phyloP scores from a whole-genome alignment of 495 filamentous ascomycete species.

The Xylaria sp. region DNA sequence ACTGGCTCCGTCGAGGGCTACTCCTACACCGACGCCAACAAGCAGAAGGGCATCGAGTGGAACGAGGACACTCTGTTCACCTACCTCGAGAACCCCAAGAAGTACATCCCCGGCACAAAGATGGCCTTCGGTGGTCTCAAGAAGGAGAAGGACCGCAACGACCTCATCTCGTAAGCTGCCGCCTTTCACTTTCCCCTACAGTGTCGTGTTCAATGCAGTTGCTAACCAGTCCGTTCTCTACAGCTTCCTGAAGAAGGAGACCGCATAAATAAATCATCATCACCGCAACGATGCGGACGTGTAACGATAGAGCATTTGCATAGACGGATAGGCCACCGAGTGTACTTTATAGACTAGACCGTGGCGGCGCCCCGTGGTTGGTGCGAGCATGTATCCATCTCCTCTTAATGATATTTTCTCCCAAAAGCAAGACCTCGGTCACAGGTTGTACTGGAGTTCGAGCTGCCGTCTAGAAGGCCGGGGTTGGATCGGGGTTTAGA shows the following conservation, averaged over 20 bases:
- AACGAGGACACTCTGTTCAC: conserved; percentile 77
- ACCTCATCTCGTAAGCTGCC: conserved; percentile 91
- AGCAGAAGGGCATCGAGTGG: conserved; percentile 92
- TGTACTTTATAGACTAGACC: conserved; percentile 47
- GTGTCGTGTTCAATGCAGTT: not conserved
- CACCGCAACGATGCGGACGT: conserved; percentile 38
- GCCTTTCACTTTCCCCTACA: conserved; percentile 26
- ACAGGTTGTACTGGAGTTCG: conserved; percentile 34
- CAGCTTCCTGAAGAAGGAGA: conserved; percentile 71
- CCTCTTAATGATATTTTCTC: conserved; percentile 37
- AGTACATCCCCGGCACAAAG: conserved; percentile 96
- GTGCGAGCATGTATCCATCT: conserved; percentile 44
- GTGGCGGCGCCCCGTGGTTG: conserved; percentile 32
- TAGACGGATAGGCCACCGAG: conserved; percentile 44
- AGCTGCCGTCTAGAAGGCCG: conserved; percentile 29
- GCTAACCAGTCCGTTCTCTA: conserved; percentile 8
- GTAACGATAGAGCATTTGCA: conserved; percentile 45
- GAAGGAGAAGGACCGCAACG: conserved; percentile 99
- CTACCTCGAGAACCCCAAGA: conserved; percentile 66
- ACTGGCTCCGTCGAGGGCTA: conserved; percentile 89
- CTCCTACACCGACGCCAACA: conserved; percentile 99
- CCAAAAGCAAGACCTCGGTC: conserved; percentile 28
- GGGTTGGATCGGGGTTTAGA: conserved; percentile 39
- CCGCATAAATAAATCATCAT: conserved; percentile 64
- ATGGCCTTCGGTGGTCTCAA: conserved; percentile 99